Conservation (phyloP, 768 basidiomycete species). For the Russula sp. region DNA sequence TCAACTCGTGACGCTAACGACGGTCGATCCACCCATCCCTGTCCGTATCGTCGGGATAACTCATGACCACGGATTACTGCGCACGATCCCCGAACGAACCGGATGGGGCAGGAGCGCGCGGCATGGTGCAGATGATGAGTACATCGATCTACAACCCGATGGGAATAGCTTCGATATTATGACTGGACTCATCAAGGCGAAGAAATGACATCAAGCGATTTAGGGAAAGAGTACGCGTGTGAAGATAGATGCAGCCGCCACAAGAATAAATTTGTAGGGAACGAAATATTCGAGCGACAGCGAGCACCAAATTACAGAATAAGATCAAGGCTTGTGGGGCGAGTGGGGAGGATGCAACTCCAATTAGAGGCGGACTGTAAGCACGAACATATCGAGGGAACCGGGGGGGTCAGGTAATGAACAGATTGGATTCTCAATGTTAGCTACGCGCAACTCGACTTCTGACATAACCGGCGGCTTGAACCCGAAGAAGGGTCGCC, state of each 20-base stretch:
- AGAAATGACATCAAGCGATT: conserved; percentile 23
- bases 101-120: conserved; percentile 25
- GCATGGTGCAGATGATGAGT: conserved; percentile 32
- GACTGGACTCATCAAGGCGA: conserved; percentile 71
- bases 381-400: no score
- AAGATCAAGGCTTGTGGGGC: no score
- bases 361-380: no score
- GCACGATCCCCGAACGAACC: conserved; percentile 59
- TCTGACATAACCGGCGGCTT: no score
- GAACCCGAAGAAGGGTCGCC: no score
- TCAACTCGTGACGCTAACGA: conserved; percentile 76
- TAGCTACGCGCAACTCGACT: no score
- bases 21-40: conserved; percentile 54
- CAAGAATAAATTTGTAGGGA: no score
- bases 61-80: conserved; percentile 76
- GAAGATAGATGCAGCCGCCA: not conserved
- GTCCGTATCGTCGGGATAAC: conserved; percentile 86
- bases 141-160: conserved; percentile 91
- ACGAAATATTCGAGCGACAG: no score
- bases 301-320: no score
- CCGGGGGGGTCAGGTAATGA: no score
- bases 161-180: conserved; percentile 96
- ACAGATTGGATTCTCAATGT: no score
- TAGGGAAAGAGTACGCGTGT: not conserved
- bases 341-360: no score